These are phyloP conservation scores for Blastobotrys parvus DNA, from an alignment of 805 yeast genomes.

Conservation along the genomic window DNA sequence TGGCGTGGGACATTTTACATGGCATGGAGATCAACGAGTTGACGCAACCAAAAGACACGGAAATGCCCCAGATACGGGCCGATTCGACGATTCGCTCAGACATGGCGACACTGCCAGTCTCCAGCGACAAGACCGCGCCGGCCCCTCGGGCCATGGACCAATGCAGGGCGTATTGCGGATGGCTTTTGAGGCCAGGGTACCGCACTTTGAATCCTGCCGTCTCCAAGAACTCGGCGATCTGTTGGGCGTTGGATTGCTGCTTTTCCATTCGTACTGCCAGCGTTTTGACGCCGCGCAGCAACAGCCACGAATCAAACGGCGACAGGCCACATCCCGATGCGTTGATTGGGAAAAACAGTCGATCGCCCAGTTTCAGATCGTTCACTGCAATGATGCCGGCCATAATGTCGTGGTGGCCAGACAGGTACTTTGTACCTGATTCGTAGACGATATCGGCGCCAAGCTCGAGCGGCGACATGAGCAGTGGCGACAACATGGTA, in stretches of 20 bases:
- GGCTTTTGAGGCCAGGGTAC: conserved; percentile 75
- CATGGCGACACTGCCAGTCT: conserved; percentile 65
- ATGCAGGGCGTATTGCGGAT: conserved; percentile 78
- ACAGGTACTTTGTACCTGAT: conserved; percentile 84
- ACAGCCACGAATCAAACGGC: conserved; percentile 89
- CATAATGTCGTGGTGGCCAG: conserved; percentile 96
- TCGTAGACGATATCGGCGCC: conserved; percentile 92
- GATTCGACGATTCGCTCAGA: conserved; percentile 68
- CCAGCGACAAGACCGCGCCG: conserved; percentile 85
- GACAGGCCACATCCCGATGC: conserved; percentile 87
- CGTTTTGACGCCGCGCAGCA: conserved; percentile 83
- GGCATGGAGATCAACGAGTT: conserved; percentile 90
- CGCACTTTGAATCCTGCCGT: conserved; percentile 65
- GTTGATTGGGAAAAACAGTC: conserved; percentile 69
- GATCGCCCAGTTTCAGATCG: conserved; percentile 53
- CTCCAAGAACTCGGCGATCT: conserved; percentile 67
- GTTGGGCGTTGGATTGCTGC: conserved; percentile 75
- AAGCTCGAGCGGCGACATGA: conserved; percentile 74
- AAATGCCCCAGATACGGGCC: conserved; percentile 73
- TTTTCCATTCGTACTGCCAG: conserved; percentile 77
- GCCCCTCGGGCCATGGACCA: conserved; percentile 69
- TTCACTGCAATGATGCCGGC: conserved; percentile 83
- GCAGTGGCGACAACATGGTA: conserved; percentile 93
- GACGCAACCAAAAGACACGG: conserved; percentile 92
- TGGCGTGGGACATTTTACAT: conserved; percentile 95